Conservation (phyloP, 176 grass and related monocot genomes). For the Tillandsia fasciculata region DNA sequence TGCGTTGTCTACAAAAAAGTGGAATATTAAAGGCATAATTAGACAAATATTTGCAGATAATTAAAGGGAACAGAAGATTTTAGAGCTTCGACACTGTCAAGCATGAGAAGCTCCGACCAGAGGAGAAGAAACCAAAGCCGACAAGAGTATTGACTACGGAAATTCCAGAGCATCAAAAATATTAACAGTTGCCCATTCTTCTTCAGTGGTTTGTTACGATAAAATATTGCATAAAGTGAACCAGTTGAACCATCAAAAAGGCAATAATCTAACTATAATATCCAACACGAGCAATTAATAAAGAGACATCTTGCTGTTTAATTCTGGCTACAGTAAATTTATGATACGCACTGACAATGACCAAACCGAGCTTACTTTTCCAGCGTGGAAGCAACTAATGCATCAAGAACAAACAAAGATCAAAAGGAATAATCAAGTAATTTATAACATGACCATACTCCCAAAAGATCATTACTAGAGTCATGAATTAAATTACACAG, state of each 20-base stretch:
- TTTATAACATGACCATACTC: neutral
- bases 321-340: conserved; percentile 21
- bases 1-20: conserved; percentile 32
- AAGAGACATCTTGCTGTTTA: conserved; percentile 26
- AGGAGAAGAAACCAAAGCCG: neutral
- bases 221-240: neutral
- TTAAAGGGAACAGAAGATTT: neutral
- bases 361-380: conserved; percentile 12
- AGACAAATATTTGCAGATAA: neutral
- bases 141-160: neutral
- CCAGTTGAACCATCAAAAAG: neutral
- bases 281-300: conserved; percentile 17
- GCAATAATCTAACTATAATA: conserved; percentile 22
- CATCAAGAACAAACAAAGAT: too few species aligned
- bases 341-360: conserved; percentile 19
- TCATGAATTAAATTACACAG: neutral
- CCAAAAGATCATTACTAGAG: neutral
- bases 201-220: neutral
- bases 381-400: conserved; percentile 13
- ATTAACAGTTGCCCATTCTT: too few species aligned
- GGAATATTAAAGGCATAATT: neutral
- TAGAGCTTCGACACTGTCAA: neutral
- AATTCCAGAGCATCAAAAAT: neutral
- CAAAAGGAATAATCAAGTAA: neutral
- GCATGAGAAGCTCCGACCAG: neutral